Evolutionary conservation across 2,329 filamentous ascomycete species (phyloP), one percentile per base, ranked within the genome.

Genomic region (Peltaster fructicola): DNA sequence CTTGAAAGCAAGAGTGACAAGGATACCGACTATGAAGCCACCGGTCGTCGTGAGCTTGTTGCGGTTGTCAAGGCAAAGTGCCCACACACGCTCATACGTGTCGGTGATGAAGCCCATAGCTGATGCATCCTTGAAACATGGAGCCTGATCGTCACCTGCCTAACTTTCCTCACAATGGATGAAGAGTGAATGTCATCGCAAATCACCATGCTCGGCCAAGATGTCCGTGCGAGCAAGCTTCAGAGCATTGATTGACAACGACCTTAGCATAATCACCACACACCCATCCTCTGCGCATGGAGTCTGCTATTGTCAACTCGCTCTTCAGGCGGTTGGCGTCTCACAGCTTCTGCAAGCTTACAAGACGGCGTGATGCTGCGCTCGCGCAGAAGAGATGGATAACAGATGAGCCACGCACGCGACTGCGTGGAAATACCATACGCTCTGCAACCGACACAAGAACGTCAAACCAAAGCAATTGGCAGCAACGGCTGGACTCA

Each of bases 271-370:
- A n/a, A n/a, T n/a, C n/a, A n/a, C n/a, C n/a, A n/a, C n/a, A n/a
- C n/a, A n/a, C n/a, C n/a, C n/a, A n/a, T n/a, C n/a, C n/a, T n/a
- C n/a, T n/a, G n/a, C n/a, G n/a, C n/a, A 91, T 92, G 82, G 82
- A 92, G 56, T 84, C 79, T 10, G 74, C 75, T 30, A 59, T 79
- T 33, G 63, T 82, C 37, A 68, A 68, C 23, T 75, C 74, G 47
- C 64, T 92, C 46, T 85, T 93, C 44, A 70, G 77, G 42, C 78
- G 81, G 57, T 68, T 95, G 20, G 90, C 91, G 42, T 69, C 70
- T 21, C 78, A 84, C 43, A 67, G 68, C 13, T 48, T 48, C 32
- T 48, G 44, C 26, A 40, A 39, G 20, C 24, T 12, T 25, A 23
- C 62, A 69, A 24, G 76, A 73, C 27, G 13, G 27, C 26, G 15